Percentiles rank a stretch among this genome's conserved stretches.
Conservation (phyloP, 1,139 yeast genomes). For the Diutina ranongensis region DNA sequence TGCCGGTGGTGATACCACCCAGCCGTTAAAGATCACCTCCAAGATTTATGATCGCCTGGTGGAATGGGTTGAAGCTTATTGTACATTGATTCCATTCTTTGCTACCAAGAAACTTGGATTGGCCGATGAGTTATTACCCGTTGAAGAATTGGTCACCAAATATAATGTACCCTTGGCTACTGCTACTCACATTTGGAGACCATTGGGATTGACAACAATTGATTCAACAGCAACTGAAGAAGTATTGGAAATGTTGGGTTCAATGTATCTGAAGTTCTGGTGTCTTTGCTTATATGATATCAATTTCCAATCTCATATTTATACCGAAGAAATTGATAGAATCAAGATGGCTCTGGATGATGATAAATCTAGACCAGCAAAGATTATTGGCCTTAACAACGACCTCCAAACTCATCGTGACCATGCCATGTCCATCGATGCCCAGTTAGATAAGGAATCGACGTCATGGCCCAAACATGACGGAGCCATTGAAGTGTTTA, state of each 20-base stretch:
- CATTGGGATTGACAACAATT: constrained; percentile 11
- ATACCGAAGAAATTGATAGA: constrained; percentile 34
- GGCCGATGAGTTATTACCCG: constrained; percentile 23
- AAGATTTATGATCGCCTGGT: constrained; percentile 62
- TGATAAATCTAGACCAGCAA: not conserved
- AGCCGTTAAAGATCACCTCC: constrained; percentile 49
- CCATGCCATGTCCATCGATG: not conserved
- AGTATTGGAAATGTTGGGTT: not conserved
- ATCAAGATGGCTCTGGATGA: not conserved
- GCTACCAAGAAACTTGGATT: constrained; percentile 17
- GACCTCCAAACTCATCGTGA: not conserved
- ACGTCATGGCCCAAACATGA: not conserved
- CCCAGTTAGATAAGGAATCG: not conserved
- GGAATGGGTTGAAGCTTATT: constrained; percentile 52
- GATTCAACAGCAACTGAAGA: not conserved
- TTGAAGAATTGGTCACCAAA: constrained; percentile 33
- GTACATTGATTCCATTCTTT: constrained; percentile 47
- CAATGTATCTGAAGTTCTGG: constrained; percentile 57
- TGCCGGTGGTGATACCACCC: constrained; percentile 34
- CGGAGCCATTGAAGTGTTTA: constrained; percentile 18
- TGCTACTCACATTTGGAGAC: constrained; percentile 78
- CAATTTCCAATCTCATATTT: constrained; percentile 39
- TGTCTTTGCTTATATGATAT: constrained; percentile 64
- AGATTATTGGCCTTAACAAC: not conserved
- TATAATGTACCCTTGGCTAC: constrained; percentile 51